Base-by-base conservation (phyloP, 2,329 filamentous ascomycete species). In the Metarhizium sp. region DNA sequence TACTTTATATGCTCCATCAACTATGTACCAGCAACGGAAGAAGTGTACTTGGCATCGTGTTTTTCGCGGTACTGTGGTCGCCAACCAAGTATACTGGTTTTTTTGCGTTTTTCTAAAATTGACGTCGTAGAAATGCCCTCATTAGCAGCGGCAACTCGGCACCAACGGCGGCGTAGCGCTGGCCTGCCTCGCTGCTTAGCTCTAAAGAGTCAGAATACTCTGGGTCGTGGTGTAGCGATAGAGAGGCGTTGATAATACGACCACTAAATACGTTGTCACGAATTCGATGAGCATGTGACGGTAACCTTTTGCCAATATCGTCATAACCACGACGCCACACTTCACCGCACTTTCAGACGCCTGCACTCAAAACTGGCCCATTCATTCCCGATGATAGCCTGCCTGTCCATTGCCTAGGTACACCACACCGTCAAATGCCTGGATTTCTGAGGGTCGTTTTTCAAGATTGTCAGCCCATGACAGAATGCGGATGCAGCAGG, bases 311-410 rank as follows among this genome's bases (percentile, higher is more conserved):
- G 11, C 45, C 45, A 48, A 13, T 20, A 48, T 16, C 13, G 1
- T 20, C n/a, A 40, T 18, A 46, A 48, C 20, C 20, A 13, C 18
- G 32, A 18, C 47, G 47, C 38, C 52, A 54, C 52, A 43, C 34
- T 20, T 50, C 52, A 54, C 52, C 52, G 52, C 52, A 54, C 4
- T 43, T 43, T 48, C 30, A 18, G 45, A n/a, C 43, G n/a, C 10
- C 32, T 18, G 30, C 30, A 20, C 40, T 47, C 18, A 11, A 11
- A 11, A 11, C 7, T 25, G 29, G 47, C 30, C 7, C 8, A 8
- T 48, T n/a, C 18, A 48, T 30, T 18, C 18, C 34, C 16, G 20
- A 45, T 30, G 20, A 25, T 50, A 40, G 52, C 36, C 46, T 20
- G 25, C n/a, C 25, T 16, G 11, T 13, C 14, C 38, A 40, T 40